A percentile compares a stretch with the other conserved stretches of the same genome.
These are phyloP conservation scores for Geotrichum fermentans DNA, from an alignment of 1,139 yeast genomes.

Conservation along the genomic window DNA sequence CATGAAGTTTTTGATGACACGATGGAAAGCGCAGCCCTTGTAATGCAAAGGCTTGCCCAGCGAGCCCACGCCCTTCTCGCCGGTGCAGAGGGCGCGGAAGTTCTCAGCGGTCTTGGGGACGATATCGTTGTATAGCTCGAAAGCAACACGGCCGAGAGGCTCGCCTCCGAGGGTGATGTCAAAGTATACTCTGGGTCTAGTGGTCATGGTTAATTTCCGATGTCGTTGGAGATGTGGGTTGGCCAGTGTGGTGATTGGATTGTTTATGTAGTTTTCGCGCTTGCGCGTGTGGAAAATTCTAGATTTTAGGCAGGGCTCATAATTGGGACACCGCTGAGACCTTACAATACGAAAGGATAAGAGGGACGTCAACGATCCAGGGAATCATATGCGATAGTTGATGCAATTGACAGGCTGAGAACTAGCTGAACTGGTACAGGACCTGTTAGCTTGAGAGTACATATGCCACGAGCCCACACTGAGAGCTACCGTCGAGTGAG, in stretches of 20 bases:
- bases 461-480: no score
- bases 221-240: no score
- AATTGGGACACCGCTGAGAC: neutral
- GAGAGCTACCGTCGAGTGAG: no score
- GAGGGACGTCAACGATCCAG: neutral
- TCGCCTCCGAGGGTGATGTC: constrained; percentile 81
- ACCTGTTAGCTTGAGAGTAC: no score
- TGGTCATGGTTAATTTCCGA: constrained; percentile 14
- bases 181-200: constrained; percentile 53
- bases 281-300: constrained; percentile 3
- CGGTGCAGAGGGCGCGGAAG: constrained; percentile 85
- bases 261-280: neutral
- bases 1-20: constrained; percentile 62
- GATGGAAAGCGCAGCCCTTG: constrained; percentile 80
- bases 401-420: no score
- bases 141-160: constrained; percentile 60
- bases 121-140: constrained; percentile 70
- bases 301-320: neutral
- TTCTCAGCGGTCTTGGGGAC: constrained; percentile 94
- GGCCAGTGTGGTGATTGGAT: constrained; percentile 2
- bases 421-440: no score
- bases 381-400: no score
- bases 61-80: constrained; percentile 69
- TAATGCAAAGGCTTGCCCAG: constrained; percentile 64
- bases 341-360: no score